Base-by-base conservation (phyloP, 129 eudicot genomes). In the Tagetes patula region DNA sequence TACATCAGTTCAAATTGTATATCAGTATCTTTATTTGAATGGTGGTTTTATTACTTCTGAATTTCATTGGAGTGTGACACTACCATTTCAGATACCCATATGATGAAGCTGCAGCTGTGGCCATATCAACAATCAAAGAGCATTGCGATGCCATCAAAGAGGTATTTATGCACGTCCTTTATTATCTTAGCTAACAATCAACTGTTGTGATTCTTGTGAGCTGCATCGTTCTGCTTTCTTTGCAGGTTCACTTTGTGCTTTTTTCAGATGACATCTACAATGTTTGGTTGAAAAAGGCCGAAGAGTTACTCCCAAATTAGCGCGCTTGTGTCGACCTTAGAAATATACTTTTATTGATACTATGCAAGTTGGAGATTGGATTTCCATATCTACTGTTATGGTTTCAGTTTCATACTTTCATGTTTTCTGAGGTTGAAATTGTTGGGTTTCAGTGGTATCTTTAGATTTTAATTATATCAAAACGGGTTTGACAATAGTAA, bases 91-190 rank as follows among this genome's bases (percentile, higher is more conserved):
- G 99, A 65, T 95, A 95, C 80, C 99, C 99, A 42, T 86, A 31
- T 69, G 96, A 89, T 33, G 99, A 95, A 80, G 99, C 99, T 60
- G 99, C 99, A 27, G 67, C 81, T 65, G 86, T 88, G 82, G 97
- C 99, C 75, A 85, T 95, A 53, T 90, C 97, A 31, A 78, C 99
- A 45, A 80, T 95, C 38, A 90, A 75, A 81, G 96, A 88, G 70
- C 85, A 77, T 65, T 91, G 85, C 38, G 60, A 76, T 62, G 89
- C 75, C 71, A 65, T 90, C 42, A 90, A 88, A 73, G 99, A 95
- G 97, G 99, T 95, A 65, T 42, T 62, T 48, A 31, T 11, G 6
- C 69, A 14, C 31, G 2, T 12, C n/a, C n/a, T 59, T 59, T 10
- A 2, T 43, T 55, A 42, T 31, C 6, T 66, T 27, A 5, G 13